Base-by-base conservation (phyloP, 2,329 filamentous ascomycete species). In the Pyrenophora tritici-repentis region DNA sequence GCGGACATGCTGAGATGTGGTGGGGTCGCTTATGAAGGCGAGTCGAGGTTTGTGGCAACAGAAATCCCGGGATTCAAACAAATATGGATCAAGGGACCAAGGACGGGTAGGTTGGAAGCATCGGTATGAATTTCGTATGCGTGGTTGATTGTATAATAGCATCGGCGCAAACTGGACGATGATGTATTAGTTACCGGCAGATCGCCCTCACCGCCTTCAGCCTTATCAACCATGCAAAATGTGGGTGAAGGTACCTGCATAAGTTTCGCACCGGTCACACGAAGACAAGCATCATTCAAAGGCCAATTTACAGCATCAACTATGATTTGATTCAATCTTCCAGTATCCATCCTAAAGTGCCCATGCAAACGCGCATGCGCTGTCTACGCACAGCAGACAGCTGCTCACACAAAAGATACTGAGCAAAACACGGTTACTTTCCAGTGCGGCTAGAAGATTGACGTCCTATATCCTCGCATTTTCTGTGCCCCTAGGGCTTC, bases 181-280 rank as follows among this genome's bases (percentile, higher is more conserved):
- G 38, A 45, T 56, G 59, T 58, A 56, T 47, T 66, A 59, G 62
- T 42, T 66, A 59, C 61, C 42, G 55, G 49, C 53, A 58, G 58
- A 66, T 60, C 39, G 29, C 37, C 31, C 47, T 62, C 60, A 67
- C 66, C 66, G 66, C 67, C 62, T 65, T 67, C 64, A 68, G 68
- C 67, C 66, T 55, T 68, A 65, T 52, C 42, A 40, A 20, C 20
- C 32, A 39, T 37, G 34, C 35, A 16, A 18, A 24, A 37, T 29
- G 34, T 39, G 35, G 13, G 37, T 43, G 50, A 36, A 43, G 36
- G 50, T 49, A 56, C 42, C 39, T 47, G 46, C 42, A 53, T 40
- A 38, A 34, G 22, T 18, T 24, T 29, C 8, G 16, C 14, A 35
- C 29, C 38, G 26, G 22, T 36, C 26, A 45, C 32, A 42, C 22